Percentiles rank a stretch among this genome's conserved stretches.
These are phyloP conservation scores for Cordyceps farinosa DNA, from an alignment of 2,329 filamentous ascomycete genomes.

Conservation along the genomic window DNA sequence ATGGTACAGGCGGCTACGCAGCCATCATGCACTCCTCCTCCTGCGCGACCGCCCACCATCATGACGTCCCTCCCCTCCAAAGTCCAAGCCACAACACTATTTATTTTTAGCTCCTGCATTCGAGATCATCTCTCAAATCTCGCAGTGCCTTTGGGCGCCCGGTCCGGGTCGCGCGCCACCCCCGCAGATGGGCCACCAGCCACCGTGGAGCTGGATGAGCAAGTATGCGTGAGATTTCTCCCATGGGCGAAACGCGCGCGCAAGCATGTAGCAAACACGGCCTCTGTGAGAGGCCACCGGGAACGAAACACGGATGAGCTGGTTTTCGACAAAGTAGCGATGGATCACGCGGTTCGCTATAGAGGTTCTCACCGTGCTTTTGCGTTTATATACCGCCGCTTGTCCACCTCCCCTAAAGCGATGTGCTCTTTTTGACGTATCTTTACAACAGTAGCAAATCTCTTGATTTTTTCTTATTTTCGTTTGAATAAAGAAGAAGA, in stretches of 20 bases:
- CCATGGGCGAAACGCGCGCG: constrained; percentile 12
- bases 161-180: neutral
- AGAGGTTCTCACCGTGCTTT: neutral
- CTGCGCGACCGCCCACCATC: too few relatives aligned
- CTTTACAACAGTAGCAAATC: too few relatives aligned
- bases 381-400: neutral
- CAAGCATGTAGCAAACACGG: neutral
- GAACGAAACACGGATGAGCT: neutral
- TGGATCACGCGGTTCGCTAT: neutral
- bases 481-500: neutral
- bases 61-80: too few relatives aligned
- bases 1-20: too few relatives aligned
- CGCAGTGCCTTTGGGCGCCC: neutral
- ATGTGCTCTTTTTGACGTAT: too few relatives aligned
- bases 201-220: constrained; percentile 3
- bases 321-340: neutral
- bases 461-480: neutral
- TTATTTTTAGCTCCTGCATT: too few relatives aligned
- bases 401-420: neutral
- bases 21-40: too few relatives aligned
- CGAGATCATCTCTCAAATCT: neutral
- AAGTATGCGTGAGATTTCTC: constrained; percentile 10
- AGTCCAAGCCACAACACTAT: too few relatives aligned
- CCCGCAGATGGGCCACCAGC: neutral
- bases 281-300: neutral